Base-by-base conservation (phyloP, 164 flowering plant genomes). In the Stephania japonica region DNA sequence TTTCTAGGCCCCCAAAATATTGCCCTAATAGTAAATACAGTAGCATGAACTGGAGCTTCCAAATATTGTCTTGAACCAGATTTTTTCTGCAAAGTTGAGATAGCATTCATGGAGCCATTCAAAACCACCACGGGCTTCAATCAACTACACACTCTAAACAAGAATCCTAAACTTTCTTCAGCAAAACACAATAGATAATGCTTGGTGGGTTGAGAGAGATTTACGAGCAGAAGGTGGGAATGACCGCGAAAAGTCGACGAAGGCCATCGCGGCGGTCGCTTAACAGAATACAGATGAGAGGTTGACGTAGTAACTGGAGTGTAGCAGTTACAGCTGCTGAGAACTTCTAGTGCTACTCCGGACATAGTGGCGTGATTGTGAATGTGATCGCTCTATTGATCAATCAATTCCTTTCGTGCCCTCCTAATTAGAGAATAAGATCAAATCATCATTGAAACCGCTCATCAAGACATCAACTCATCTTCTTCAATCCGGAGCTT, bases 1-100 rank as follows among this genome's bases (percentile, higher is more conserved):
- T 85, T 88, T 79, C 67, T 90, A 21, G 89, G 80, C 68, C 89
- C 87, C 98, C 98, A 94, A 77, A 94, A 92, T 10, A 94, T 68
- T 4, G 97, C 90, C 72, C 72, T 80, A 26, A 90, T 75, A 68
- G 79, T 82, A 72, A 75, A 72, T 10, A 72, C 38, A 53, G 65
- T 71, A 63, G 63, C 91, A n/a, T 50, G 23, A 68, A 10, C 50
- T 16, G 75, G 19, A n/a, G 64, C 26, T 1, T 14, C 47, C 26
- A 61, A 61, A 11, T 44, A 12, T 73, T 53, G 62, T 32, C 59
- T 50, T 27, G 47, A 32, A 65, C 18, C 13, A 24, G 25, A 49
- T 66, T 50, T 73, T 65, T 42, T 47, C 75, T 73, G 38, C 43
- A 73, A 73, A 47, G 8, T 42, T 42, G 47, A 41, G 43, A 43